Evolutionary conservation across 2,329 filamentous ascomycete species (phyloP).

Genomic region (Arachnomyces sp.): DNA sequence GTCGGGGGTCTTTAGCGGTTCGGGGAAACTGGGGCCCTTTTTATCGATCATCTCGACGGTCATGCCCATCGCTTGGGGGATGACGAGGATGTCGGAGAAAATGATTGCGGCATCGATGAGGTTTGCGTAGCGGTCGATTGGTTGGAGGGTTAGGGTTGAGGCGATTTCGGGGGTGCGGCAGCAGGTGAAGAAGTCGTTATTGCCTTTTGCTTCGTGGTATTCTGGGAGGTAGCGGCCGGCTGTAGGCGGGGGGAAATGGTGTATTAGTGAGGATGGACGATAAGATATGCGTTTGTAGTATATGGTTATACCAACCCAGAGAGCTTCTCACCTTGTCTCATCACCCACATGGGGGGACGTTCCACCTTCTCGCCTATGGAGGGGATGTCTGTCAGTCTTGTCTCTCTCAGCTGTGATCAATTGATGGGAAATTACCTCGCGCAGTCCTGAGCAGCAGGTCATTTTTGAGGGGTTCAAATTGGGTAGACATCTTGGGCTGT

Average conservation of each 20-base stretch:
- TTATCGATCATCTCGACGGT: conserved; percentile 97
- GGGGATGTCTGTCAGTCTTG: background rate
- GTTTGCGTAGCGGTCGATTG: conserved; percentile 81
- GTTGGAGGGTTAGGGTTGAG: conserved; percentile 87
- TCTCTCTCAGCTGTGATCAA: background rate
- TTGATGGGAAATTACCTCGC: conserved; percentile 54
- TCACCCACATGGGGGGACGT: conserved; percentile 94
- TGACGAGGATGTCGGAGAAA: conserved; percentile 96
- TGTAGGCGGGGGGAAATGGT: conserved; percentile 31
- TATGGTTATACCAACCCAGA: conserved; percentile 1
- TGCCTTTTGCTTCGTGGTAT: conserved; percentile 91
- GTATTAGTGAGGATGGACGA: no score
- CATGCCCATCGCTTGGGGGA: conserved; percentile 98
- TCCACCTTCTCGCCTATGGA: conserved; percentile 75
- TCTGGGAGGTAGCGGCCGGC: conserved; percentile 95
- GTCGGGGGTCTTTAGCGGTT: conserved; percentile 68
- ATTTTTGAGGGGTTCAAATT: conserved; percentile 83
- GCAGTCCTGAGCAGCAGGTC: conserved; percentile 86
- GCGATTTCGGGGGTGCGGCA: conserved; percentile 89
- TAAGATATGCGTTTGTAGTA: conserved; percentile 6
- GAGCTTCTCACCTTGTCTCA: conserved; percentile 74
- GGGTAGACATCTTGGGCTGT: conserved; percentile 51
- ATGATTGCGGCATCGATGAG: conserved; percentile 96
- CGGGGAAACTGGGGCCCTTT: conserved; percentile 90
- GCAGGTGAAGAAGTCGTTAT: conserved; percentile 93